Base-by-base conservation (phyloP, 2,329 filamentous ascomycete genomes). In the Dryadomyces sulphureus region DNA sequence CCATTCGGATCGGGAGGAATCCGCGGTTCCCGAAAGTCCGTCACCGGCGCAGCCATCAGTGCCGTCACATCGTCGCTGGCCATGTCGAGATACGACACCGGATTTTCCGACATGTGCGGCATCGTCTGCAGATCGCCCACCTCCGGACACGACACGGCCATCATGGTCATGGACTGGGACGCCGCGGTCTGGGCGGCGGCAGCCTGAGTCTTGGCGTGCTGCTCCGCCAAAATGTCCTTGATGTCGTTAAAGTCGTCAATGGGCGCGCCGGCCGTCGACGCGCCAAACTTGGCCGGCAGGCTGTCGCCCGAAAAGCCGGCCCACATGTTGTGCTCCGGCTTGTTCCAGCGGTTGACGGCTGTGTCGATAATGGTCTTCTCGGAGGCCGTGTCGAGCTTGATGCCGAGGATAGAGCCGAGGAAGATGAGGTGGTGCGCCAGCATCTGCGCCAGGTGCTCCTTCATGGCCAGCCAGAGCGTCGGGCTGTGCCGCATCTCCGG, bases 391-490 rank as follows among this genome's bases (percentile, higher is more conserved):
- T 59, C 57, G 3, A 60, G 50, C 48, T 55, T 57, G 48, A 60
- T 58, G 5, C 56, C 57, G 9, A 60, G 45, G 34, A 54, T 55
- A 2, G 54, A 57, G 1, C 54, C 57, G 8, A 60, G 44, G 27
- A 56, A 60, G 8, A 59, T 57, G 20, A 60, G 43, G 38, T 60
- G 55, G 38, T 59, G 57, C 3, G 57, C 57, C 7, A 60, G 51
- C 56, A 57, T 60, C 51, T 59, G 57, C 19, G 56, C 55, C 30
- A 60, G 51, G 39, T 59, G 57, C 43, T 59, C 57, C 48, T 59
- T 58, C 55, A 59, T 59, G 24, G 56, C 54, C 17, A 60, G 41
- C 57, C 57, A 60, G 21, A 59, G 52, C 5, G 57, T 60, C 32
- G 58, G 58, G 47, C 57, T 60, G 40, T 56, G 54, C 12, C 54